Conservation (phyloP, 2,329 filamentous ascomycete genomes). For the Pyricularia pennisetigena region DNA sequence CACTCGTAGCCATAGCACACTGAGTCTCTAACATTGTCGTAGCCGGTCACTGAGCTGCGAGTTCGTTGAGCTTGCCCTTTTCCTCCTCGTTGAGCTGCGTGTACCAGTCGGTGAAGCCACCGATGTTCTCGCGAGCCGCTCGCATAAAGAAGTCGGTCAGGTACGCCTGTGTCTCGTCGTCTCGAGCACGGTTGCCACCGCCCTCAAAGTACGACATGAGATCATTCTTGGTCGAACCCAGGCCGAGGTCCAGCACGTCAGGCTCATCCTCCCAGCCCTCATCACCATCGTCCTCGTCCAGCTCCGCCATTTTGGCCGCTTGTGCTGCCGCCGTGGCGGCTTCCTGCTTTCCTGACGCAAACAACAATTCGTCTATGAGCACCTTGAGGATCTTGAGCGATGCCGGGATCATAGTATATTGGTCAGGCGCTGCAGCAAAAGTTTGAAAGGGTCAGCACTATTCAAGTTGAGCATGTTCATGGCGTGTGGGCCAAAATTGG, state of each 20-base stretch:
- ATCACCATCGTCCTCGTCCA: slow-evolving; percentile 60
- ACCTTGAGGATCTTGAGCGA: slow-evolving; percentile 95
- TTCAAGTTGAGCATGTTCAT: background rate
- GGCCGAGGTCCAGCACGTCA: slow-evolving; percentile 65
- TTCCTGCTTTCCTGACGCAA: slow-evolving; percentile 58
- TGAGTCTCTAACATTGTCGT: background rate
- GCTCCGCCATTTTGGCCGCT: slow-evolving; percentile 41
- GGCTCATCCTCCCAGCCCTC: slow-evolving; percentile 87
- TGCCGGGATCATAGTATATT: slow-evolving; percentile 78
- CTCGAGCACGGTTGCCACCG: slow-evolving; percentile 53
- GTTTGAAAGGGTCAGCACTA: slow-evolving; percentile 5
- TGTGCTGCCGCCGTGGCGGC: slow-evolving; percentile 53
- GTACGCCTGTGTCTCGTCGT: slow-evolving; percentile 86
- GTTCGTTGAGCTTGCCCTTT: slow-evolving; percentile 43
- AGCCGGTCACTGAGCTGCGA: slow-evolving; percentile 23
- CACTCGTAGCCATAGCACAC: background rate
- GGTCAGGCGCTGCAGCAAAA: slow-evolving; percentile 57
- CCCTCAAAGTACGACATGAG: slow-evolving; percentile 69
- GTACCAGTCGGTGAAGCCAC: slow-evolving; percentile 48
- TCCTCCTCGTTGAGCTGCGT: slow-evolving; percentile 44
- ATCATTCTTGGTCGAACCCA: slow-evolving; percentile 58
- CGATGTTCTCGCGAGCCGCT: slow-evolving; percentile 45
- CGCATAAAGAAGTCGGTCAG: slow-evolving; percentile 70
- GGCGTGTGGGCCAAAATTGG: slow-evolving; percentile 9
- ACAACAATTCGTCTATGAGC: slow-evolving; percentile 81